These are phyloP conservation scores for Oropetium thomaeum DNA, from an alignment of 176 grass and related monocot genomes.

Conservation along the genomic window DNA sequence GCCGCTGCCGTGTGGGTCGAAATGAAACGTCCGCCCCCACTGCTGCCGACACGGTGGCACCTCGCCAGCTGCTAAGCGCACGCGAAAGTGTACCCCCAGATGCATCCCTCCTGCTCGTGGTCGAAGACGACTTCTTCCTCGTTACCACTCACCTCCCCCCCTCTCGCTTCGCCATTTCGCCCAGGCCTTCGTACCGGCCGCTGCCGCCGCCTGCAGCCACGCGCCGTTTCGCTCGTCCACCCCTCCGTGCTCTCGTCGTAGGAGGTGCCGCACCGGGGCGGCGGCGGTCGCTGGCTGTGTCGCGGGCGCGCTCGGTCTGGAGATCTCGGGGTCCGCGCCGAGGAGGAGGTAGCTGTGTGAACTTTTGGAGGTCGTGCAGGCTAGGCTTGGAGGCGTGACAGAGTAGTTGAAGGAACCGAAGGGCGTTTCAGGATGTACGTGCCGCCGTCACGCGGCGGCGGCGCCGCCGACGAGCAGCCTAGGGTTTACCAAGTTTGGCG, in stretches of 20 bases:
- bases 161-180: constrained; percentile 11
- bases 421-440: constrained; percentile 54
- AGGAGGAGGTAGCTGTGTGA: neutral
- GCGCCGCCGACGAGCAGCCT: constrained; percentile 42
- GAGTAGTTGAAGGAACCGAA: neutral
- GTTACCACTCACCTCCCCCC: neutral
- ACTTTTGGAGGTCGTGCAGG: neutral
- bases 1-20: neutral
- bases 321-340: neutral
- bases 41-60: neutral
- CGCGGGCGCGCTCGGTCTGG: constrained; percentile 4
- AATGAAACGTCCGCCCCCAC: neutral
- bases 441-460: constrained; percentile 43
- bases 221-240: too few relatives aligned
- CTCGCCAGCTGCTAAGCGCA: constrained; percentile 29
- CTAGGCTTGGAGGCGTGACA: neutral
- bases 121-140: neutral
- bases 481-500: constrained; percentile 93
- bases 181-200: neutral
- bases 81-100: constrained; percentile 8
- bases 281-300: neutral
- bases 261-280: neutral
- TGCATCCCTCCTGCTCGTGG: neutral
- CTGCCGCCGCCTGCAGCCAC: neutral
- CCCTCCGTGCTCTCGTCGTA: neutral